phyloP scores from a whole-genome alignment of 257 asterid genomes.

The Lavandula angustifolia region DNA sequence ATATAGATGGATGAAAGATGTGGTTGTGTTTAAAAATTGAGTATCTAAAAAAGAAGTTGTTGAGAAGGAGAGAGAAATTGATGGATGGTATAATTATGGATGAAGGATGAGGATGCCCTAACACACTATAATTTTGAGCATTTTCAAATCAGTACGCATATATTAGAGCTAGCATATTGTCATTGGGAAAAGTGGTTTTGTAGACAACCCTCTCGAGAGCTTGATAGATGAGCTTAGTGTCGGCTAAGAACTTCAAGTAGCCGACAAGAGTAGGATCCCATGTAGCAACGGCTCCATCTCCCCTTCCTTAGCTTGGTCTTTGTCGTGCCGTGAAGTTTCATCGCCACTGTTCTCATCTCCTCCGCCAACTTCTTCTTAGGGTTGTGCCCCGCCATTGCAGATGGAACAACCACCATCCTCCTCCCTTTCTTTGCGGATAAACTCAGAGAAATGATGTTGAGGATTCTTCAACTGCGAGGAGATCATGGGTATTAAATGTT shows the following conservation, averaged over 20 bases:
- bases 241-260: constrained; percentile 83
- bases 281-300: constrained; percentile 68
- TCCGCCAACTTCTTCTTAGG: constrained; percentile 68
- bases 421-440: constrained; percentile 38
- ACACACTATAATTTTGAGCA: too few relatives aligned
- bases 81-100: too few relatives aligned
- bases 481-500: constrained; percentile 43
- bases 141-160: too few relatives aligned
- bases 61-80: too few relatives aligned
- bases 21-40: too few relatives aligned
- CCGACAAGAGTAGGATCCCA: constrained; percentile 85
- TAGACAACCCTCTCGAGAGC: constrained; percentile 75
- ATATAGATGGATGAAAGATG: too few relatives aligned
- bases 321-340: constrained; percentile 74
- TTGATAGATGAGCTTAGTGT: constrained; percentile 80
- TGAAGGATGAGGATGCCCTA: too few relatives aligned
- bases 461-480: constrained; percentile 46
- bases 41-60: too few relatives aligned
- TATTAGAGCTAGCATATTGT: constrained; percentile 46
- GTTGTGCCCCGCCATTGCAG: constrained; percentile 51
- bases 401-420: constrained; percentile 54
- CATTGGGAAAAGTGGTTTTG: constrained; percentile 66
- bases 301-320: constrained; percentile 78
- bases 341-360: constrained; percentile 94
- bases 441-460: constrained; percentile 14